Conservation (phyloP, 2,329 filamentous ascomycete genomes). For the Fusarium sublunatum region DNA sequence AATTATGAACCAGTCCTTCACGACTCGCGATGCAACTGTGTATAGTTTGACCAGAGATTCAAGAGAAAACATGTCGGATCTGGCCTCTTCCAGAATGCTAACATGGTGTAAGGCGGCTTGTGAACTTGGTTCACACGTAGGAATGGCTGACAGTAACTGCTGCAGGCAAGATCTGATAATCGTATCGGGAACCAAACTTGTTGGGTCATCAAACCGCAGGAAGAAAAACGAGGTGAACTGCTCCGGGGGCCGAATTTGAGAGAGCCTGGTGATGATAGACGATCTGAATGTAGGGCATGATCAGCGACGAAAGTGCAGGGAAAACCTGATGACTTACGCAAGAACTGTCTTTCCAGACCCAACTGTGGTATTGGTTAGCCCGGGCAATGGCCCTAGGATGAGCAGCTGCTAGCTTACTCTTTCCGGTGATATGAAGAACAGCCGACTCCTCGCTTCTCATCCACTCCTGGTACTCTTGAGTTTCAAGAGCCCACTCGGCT, state of each 20-base stretch:
- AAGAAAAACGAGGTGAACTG: slow-evolving; percentile 22
- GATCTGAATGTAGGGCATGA: background rate
- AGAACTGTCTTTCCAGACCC: slow-evolving; percentile 36
- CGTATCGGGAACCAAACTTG: background rate
- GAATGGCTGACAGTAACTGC: background rate
- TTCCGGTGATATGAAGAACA: slow-evolving; percentile 24
- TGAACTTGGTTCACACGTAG: background rate
- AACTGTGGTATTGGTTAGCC: background rate
- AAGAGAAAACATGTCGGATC: background rate
- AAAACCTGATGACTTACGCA: background rate
- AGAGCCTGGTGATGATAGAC: slow-evolving; percentile 9
- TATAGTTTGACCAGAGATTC: background rate
- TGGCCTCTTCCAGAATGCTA: background rate
- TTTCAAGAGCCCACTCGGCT: slow-evolving; percentile 15
- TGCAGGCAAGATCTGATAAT: slow-evolving; percentile 10
- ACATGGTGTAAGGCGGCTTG: background rate
- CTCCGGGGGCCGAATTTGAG: background rate
- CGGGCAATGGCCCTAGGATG: background rate
- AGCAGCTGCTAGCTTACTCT: slow-evolving; percentile 12
- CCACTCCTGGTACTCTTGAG: slow-evolving; percentile 11
- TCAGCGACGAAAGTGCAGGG: background rate
- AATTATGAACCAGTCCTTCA: slow-evolving; percentile 8
- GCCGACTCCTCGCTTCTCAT: fast-evolving
- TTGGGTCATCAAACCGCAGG: slow-evolving; percentile 2
- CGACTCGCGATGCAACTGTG: background rate